phyloP scores from a whole-genome alignment of 2,329 filamentous ascomycete genomes.

The Ceratocystis eucalypticola region DNA sequence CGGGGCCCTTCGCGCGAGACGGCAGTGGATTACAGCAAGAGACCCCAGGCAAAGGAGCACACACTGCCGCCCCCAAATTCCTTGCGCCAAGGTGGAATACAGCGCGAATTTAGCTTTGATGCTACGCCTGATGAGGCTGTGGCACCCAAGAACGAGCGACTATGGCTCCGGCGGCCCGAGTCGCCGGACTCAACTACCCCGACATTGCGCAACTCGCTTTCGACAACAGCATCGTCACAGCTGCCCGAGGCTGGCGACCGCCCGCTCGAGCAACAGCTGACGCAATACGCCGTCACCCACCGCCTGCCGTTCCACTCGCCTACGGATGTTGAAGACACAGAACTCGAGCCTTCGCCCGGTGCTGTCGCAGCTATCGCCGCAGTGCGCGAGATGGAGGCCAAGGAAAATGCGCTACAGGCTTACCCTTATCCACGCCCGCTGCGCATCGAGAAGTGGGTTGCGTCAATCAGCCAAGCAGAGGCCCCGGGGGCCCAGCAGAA shows the following conservation, averaged over 20 bases:
- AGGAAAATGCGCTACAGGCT: not conserved
- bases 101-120: conserved; percentile 9
- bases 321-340: not conserved
- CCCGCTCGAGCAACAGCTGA: conserved; percentile 10
- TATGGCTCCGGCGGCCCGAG: conserved; percentile 4
- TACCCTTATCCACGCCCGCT: conserved; percentile 4
- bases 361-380: not conserved
- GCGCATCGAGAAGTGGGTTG: conserved; percentile 17
- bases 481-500: not conserved
- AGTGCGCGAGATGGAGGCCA: not conserved
- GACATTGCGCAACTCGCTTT: conserved; percentile 13
- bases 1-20: not conserved
- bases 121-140: conserved; percentile 9
- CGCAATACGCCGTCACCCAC: not conserved
- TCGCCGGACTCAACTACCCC: conserved; percentile 12
- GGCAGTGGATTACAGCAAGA: not conserved
- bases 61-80: not conserved
- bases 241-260: not conserved
- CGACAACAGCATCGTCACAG: conserved; percentile 10
- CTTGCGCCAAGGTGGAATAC: not conserved
- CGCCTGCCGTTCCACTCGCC: conserved; percentile 12
- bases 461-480: conserved; percentile 7
- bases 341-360: not conserved
- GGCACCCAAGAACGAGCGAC: not conserved
- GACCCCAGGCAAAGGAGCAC: not conserved